Evolutionary conservation across 2,329 filamentous ascomycete species (phyloP), one percentile per base, ranked within the genome.

Genomic region (Xenoacremonium recifei): DNA sequence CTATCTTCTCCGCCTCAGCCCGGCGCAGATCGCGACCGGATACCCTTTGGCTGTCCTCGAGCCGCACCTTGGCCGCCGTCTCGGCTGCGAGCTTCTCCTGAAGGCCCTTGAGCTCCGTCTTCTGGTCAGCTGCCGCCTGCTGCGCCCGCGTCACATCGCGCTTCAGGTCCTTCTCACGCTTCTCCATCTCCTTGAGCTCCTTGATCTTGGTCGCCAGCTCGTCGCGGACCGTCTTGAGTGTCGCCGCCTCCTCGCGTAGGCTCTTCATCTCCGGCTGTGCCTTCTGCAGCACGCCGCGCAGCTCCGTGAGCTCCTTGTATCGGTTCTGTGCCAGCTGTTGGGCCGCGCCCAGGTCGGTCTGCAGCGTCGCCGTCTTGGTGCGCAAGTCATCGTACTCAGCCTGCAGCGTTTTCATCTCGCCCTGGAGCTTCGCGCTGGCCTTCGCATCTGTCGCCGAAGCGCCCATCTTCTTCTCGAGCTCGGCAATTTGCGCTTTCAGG

Each of bases 251-350:
- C 36, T 84, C 81, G 6, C 89, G 82, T 16, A 97, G 73, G 33
- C 72, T 84, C 61, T 85, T 86, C 18, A 97, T 71, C 65, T 99
- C 92, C 0, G 89, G 87, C 58, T 96, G 91, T 1, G 87, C 79
- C 62, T 93, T 95, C 51, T 90, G 84, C 21, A 96, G 66, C 3
- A 91, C 74, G 47, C 92, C 87, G 16, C 85, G 79, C 34, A 96
- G 71, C 20, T 95, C 87, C 0, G 84, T 84, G 2, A 96, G 71
- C 45, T 97, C 91, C 63, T 90, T 95, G 71, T 90, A 97, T 21
- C 93, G 79, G 13, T 80, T 85, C 47, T 95, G 85, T 0, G 93
- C 89, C 11, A 97, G 77, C 64, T 95, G 83, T 61, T 96, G 84
- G 0, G 91, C 86, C 3, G 90, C 90, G 2, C 83, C 85, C 3